These are phyloP conservation scores for Plenodomus lindquistii DNA, from an alignment of 2,329 filamentous ascomycete species.

Conservation along the genomic window DNA sequence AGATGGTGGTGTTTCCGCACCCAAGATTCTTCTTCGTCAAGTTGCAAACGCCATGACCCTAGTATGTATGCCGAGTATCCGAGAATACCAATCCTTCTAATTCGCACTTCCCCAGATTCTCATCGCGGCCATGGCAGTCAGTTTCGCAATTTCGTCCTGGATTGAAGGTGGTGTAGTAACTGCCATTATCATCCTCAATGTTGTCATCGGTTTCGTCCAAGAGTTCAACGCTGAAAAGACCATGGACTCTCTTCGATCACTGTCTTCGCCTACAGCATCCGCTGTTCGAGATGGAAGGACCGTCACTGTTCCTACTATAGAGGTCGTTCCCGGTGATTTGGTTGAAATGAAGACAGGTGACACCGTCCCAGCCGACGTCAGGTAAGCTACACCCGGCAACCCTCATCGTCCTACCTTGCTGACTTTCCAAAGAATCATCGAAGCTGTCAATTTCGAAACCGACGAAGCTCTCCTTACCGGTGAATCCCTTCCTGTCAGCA, in stretches of 20 bases:
- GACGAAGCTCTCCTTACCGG: slow-evolving; percentile 74
- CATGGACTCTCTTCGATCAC: slow-evolving; percentile 50
- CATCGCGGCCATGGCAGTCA: slow-evolving; percentile 52
- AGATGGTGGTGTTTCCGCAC: slow-evolving; percentile 70
- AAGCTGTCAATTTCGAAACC: slow-evolving; percentile 73
- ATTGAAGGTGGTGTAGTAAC: slow-evolving; percentile 54
- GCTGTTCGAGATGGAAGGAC: slow-evolving; percentile 58
- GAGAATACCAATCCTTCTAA: neutral
- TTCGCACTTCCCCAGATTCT: slow-evolving; percentile 36
- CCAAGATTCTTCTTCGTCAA: slow-evolving; percentile 74
- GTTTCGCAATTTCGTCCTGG: slow-evolving; percentile 50
- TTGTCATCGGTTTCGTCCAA: slow-evolving; percentile 52
- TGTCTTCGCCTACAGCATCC: slow-evolving; percentile 51
- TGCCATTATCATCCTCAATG: slow-evolving; percentile 51
- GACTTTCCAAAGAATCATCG: slow-evolving; percentile 47
- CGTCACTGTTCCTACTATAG: slow-evolving; percentile 56
- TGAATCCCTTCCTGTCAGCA: slow-evolving; percentile 69
- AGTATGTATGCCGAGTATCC: slow-evolving; percentile 44
- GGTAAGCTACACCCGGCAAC: slow-evolving; percentile 32
- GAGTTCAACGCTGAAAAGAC: slow-evolving; percentile 54
- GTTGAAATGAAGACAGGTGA: slow-evolving; percentile 66
- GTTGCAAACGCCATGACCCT: slow-evolving; percentile 79
- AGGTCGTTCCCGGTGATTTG: slow-evolving; percentile 69
- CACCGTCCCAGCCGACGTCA: slow-evolving; percentile 70
- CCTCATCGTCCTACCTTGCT: neutral